Evolutionary conservation across 192 early-diverging fungal genomes (phyloP).

Genomic region (Podila horticola): DNA sequence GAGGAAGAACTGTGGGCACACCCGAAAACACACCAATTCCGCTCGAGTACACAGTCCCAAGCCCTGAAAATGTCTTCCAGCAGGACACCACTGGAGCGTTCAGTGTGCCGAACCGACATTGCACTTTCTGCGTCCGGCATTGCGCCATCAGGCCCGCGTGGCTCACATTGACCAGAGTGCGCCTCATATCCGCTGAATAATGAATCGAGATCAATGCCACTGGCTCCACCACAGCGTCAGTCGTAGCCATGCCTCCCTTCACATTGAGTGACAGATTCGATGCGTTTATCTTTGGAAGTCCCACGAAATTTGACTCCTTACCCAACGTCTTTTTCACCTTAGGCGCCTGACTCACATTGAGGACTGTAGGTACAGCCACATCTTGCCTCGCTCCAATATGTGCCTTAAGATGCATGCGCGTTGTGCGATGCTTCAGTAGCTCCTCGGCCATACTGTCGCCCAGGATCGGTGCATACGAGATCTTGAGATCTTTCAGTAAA

Average conservation of each 20-base stretch:
- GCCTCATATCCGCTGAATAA: constrained; percentile 57
- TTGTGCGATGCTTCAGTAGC: constrained; percentile 65
- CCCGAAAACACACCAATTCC: constrained; percentile 46
- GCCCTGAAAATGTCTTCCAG: constrained; percentile 30
- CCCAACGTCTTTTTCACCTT: constrained; percentile 64
- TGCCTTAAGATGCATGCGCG: constrained; percentile 65
- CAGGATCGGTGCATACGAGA: constrained; percentile 57
- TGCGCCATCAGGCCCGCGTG: constrained; percentile 67
- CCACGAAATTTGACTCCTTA: constrained; percentile 50
- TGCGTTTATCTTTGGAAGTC: constrained; percentile 5
- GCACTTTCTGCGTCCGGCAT: constrained; percentile 64
- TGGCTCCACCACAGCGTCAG: too few relatives aligned
- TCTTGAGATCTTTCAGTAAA: constrained; percentile 66
- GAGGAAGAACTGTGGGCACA: constrained; percentile 22
- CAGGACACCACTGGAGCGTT: constrained; percentile 46
- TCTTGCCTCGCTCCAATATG: constrained; percentile 45
- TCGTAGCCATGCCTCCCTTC: too few relatives aligned
- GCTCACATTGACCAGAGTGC: constrained; percentile 49
- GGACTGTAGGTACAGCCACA: constrained; percentile 60
- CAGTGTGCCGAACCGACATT: constrained; percentile 58
- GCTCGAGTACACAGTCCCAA: constrained; percentile 41
- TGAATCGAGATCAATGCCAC: constrained; percentile 65
- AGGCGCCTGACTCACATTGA: constrained; percentile 71
- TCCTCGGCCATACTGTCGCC: constrained; percentile 72
- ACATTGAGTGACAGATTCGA: too few relatives aligned